Evolutionary conservation across 495 filamentous ascomycete genomes (phyloP).

Genomic region (Penicillium odoratum): DNA sequence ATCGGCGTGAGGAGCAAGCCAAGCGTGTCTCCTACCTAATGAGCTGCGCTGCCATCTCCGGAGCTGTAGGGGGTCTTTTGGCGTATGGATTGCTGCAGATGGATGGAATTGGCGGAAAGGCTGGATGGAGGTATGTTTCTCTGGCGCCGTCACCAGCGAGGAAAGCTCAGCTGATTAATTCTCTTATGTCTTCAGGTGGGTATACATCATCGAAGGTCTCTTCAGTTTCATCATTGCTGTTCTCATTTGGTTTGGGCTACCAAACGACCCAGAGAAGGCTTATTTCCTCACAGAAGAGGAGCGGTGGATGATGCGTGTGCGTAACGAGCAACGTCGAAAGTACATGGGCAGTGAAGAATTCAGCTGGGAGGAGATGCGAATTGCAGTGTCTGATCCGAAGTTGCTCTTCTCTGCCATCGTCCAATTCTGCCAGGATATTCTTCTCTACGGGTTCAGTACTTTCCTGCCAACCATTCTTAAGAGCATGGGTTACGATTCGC

Average conservation of each 20-base stretch:
- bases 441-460: constrained; percentile 60
- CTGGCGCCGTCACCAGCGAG: background rate
- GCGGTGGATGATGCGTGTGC: constrained; percentile 50
- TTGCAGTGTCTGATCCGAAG: constrained; percentile 42
- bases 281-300: constrained; percentile 54
- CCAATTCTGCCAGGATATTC: constrained; percentile 56
- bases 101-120: constrained; percentile 42
- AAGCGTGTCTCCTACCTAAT: constrained; percentile 45
- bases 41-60: constrained; percentile 45
- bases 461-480: constrained; percentile 59
- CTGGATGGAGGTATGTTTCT: constrained; percentile 39
- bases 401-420: constrained; percentile 43
- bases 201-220: constrained; percentile 57
- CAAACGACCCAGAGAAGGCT: constrained; percentile 55
- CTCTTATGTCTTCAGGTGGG: constrained; percentile 29
- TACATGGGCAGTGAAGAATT: constrained; percentile 53
- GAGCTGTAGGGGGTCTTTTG: constrained; percentile 46
- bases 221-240: constrained; percentile 50
- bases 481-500: constrained; percentile 49
- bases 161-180: constrained; percentile 4
- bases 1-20: constrained; percentile 48
- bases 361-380: constrained; percentile 51
- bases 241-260: constrained; percentile 55
- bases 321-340: constrained; percentile 39
- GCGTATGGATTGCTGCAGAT: constrained; percentile 48